Percentiles rank a stretch among this genome's conserved stretches.
These are phyloP conservation scores for Holtermannia corniformis DNA, from an alignment of 768 basidiomycete genomes.

Conservation along the genomic window DNA sequence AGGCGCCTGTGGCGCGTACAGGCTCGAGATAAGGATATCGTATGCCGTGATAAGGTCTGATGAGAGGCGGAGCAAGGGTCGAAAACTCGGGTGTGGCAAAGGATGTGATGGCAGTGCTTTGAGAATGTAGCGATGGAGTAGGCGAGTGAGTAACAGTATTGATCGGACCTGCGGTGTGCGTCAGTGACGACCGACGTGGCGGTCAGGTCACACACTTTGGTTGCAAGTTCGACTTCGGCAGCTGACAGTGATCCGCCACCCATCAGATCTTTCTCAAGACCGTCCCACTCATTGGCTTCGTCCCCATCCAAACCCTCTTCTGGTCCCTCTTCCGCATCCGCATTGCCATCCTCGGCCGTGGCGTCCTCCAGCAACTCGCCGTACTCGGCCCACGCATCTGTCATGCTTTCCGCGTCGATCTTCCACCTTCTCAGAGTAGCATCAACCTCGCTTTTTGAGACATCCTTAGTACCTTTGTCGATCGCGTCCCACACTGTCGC, in stretches of 20 bases:
- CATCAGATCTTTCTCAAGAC: constrained; percentile 11
- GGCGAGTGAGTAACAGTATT: constrained; percentile 22
- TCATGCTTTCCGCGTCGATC: constrained; percentile 17
- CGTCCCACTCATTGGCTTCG: constrained; percentile 16
- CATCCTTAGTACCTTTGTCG: constrained; percentile 6
- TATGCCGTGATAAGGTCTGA: constrained; percentile 13
- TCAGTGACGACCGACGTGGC: not conserved
- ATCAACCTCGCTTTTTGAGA: constrained; percentile 10
- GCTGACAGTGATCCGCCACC: constrained; percentile 13
- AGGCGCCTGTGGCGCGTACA: constrained; percentile 27
- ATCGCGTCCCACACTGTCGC: constrained; percentile 31
- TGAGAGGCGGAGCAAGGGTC: constrained; percentile 9
- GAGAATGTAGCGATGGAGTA: constrained; percentile 24
- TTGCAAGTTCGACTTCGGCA: constrained; percentile 12
- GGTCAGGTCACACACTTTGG: constrained; percentile 13
- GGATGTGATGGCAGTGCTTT: constrained; percentile 12
- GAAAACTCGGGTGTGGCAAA: constrained; percentile 4
- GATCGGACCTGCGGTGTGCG: constrained; percentile 18
- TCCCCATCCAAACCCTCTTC: constrained; percentile 7
- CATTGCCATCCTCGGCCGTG: constrained; percentile 2
- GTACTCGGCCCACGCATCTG: constrained; percentile 35
- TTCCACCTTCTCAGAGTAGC: constrained; percentile 22
- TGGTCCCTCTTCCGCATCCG: not conserved
- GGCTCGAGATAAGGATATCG: constrained; percentile 21
- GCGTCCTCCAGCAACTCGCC: constrained; percentile 25